Conservation (phyloP, 495 filamentous ascomycete species). For the Xylaria sp. region DNA sequence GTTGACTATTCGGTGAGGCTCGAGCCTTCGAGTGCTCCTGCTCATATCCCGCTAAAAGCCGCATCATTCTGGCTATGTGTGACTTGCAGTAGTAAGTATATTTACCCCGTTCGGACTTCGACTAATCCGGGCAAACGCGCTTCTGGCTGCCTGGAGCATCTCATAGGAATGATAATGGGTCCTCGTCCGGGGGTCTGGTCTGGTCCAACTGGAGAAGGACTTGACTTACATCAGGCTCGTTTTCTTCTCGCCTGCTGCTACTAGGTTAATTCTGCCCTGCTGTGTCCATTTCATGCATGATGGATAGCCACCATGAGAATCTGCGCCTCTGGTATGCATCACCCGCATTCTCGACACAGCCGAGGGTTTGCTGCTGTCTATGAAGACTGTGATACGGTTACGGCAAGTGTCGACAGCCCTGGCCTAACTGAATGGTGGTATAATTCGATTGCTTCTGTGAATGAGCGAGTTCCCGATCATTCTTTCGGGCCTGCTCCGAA, state of each 20-base stretch:
- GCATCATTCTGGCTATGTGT: slow-evolving; percentile 4
- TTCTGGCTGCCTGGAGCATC: background rate
- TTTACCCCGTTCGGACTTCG: background rate
- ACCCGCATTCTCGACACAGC: background rate
- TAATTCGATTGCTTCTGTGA: background rate
- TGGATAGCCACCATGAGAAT: slow-evolving; percentile 5
- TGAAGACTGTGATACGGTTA: background rate
- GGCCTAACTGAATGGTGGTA: background rate
- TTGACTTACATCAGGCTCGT: background rate
- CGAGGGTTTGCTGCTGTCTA: background rate
- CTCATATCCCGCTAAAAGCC: slow-evolving; percentile 13
- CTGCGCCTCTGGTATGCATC: background rate
- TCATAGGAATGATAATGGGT: background rate
- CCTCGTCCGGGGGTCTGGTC: background rate
- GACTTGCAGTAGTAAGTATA: slow-evolving; percentile 17
- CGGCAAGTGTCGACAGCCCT: slow-evolving; percentile 1
- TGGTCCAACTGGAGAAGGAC: slow-evolving; percentile 7
- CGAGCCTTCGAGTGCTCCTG: slow-evolving; percentile 2
- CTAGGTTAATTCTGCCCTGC: slow-evolving; percentile 1
- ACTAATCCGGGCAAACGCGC: background rate
- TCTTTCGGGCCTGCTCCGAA: background rate
- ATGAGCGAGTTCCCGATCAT: background rate
- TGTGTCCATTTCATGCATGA: background rate
- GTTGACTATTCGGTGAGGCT: slow-evolving; percentile 15
- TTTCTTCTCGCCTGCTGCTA: background rate